Percentiles rank a stretch among this genome's conserved stretches.
These are phyloP conservation scores for Pseudogymnoascus sp. DNA, from an alignment of 2,329 filamentous ascomycete genomes.

Conservation along the genomic window DNA sequence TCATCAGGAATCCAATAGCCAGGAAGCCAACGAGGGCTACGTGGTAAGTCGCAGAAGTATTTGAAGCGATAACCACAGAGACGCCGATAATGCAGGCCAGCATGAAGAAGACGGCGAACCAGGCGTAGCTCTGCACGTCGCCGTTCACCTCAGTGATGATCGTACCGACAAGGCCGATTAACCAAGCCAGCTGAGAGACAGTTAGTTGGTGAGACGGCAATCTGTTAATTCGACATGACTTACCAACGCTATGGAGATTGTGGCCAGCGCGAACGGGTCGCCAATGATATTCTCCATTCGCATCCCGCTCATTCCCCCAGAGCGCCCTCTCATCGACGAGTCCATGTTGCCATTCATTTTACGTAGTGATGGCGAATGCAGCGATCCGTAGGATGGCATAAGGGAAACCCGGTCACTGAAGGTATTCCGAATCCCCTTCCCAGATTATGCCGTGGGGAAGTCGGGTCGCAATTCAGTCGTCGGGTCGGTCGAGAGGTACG, in stretches of 20 bases:
- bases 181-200: constrained; percentile 71
- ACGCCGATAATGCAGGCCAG: constrained; percentile 76
- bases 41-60: constrained; percentile 80
- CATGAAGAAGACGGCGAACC: constrained; percentile 86
- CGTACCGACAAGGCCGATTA: constrained; percentile 83
- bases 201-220: neutral
- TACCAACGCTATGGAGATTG: constrained; percentile 85
- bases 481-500: neutral
- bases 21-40: constrained; percentile 87
- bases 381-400: constrained; percentile 69
- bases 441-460: neutral
- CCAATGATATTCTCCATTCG: constrained; percentile 85
- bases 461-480: neutral
- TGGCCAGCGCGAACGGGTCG: constrained; percentile 92
- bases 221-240: constrained; percentile 31
- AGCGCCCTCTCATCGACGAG: constrained; percentile 39
- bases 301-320: constrained; percentile 49
- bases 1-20: constrained; percentile 73
- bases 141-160: constrained; percentile 45
- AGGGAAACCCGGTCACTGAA: constrained; percentile 14
- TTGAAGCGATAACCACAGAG: constrained; percentile 73
- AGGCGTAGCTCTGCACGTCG: constrained; percentile 65
- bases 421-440: constrained; percentile 5
- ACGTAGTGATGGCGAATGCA: constrained; percentile 64
- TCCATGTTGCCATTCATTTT: constrained; percentile 72